Base-by-base conservation (phyloP, 176 grass and related monocot genomes). In the Avena sativa region DNA sequence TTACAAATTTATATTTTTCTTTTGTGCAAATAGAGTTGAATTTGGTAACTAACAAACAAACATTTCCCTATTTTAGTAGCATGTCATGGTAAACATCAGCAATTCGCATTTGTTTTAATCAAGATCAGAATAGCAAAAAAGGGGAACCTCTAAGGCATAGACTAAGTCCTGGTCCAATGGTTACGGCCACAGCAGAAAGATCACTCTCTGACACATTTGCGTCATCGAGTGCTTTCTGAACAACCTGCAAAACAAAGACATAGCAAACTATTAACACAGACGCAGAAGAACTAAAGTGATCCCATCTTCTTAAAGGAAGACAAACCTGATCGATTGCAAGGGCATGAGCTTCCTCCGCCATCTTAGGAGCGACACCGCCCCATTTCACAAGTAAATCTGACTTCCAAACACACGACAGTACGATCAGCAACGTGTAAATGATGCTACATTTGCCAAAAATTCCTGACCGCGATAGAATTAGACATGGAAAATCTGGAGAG, bases 311-410 rank as follows among this genome's bases (percentile, higher is more conserved):
- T 40, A 81, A 63, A 84, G 62, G 14, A 79, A 85, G 32, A 13
- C 16, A 67, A 62, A 98, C 96, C 93, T 92, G 62, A 83, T 95
- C 93, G 71, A 98, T 98, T 46, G 86, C 96, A 86, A 95, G 84
- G 49, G 88, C 70, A 63, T 95, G 96, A 62, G 93, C 96, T 95
- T 98, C 96, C 81, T 95, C 93, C 1, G 96, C 96, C 96, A 95
- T 95, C 88, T 95, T 98, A 43, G 96, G 96, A 65, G 96, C 77
- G 51, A 98, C 93, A 70, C 96, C 96, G 2, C 96, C 96, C 78
- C 90, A 98, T 67, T 81, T 91, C 3, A 71, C 90, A 84, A 98
- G 96, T 84, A 98, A 91, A 94, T 95, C 96, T 88, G 87, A 86
- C 96, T 98, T 94, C 53, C 81, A 86, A 66, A 63, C 12, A 85